These are phyloP conservation scores for Kalanchoe fedtschenkoi DNA, from an alignment of 164 flowering plant species.

Conservation along the genomic window DNA sequence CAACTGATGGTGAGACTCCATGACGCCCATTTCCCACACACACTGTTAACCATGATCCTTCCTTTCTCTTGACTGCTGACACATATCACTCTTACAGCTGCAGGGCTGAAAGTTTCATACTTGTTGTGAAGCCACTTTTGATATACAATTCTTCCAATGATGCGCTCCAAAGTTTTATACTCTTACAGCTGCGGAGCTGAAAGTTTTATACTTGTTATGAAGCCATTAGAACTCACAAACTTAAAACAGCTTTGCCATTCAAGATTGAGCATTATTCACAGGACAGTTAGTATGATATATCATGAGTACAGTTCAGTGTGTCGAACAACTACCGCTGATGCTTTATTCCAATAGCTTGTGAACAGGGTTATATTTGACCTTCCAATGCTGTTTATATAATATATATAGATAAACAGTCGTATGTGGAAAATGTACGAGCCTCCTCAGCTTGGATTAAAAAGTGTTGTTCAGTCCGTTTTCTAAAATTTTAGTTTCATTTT, in stretches of 20 bases:
- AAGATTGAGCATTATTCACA: background rate
- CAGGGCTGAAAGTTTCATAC: background rate
- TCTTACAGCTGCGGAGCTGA: background rate
- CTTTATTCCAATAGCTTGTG: background rate
- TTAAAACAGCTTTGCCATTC: background rate
- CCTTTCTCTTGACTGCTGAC: background rate
- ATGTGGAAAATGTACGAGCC: background rate
- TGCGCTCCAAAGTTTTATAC: background rate
- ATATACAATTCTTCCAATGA: background rate
- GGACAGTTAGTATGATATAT: background rate
- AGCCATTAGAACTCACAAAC: background rate
- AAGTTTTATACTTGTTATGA: no score
- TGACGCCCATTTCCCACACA: background rate
- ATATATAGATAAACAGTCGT: background rate
- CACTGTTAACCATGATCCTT: no score
- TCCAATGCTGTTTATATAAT: no score
- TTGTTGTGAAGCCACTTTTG: background rate
- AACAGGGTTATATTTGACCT: no score
- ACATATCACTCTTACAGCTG: background rate
- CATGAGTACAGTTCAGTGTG: background rate
- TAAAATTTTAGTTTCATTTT: no score
- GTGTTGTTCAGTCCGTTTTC: no score
- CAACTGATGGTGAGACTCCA: conserved; percentile 41
- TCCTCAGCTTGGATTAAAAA: no score
- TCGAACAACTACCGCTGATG: background rate